A percentile compares a stretch with the other conserved stretches of the same genome.
These are phyloP conservation scores for Xylaria telfairii DNA, from an alignment of 495 filamentous ascomycete genomes.

Conservation along the genomic window DNA sequence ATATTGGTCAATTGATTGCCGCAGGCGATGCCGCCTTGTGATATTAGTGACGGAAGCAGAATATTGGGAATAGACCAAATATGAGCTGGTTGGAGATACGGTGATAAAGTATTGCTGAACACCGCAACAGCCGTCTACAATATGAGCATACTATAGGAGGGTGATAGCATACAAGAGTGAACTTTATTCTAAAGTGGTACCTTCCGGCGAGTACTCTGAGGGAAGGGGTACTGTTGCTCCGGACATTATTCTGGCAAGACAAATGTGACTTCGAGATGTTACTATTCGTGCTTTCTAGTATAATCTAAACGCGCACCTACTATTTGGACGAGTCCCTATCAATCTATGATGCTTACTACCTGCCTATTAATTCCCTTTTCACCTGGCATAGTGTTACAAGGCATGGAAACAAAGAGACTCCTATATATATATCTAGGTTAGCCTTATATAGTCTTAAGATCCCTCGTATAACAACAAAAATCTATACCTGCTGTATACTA, in stretches of 20 bases:
- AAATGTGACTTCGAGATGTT: background rate
- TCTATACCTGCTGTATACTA: too few species aligned
- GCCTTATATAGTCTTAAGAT: too few species aligned
- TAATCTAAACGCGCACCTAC: background rate
- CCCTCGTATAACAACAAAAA: too few species aligned
- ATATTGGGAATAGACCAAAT: background rate
- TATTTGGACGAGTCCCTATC: background rate
- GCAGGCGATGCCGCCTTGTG: background rate
- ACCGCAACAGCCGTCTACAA: background rate
- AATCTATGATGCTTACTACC: background rate
- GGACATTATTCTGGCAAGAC: background rate
- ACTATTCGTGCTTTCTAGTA: background rate
- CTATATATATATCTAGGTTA: too few species aligned
- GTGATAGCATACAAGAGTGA: background rate
- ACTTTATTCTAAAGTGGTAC: background rate
- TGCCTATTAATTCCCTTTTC: background rate
- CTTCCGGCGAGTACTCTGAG: background rate
- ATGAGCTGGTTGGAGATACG: background rate
- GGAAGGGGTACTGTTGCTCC: background rate
- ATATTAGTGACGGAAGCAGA: background rate
- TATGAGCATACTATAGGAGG: background rate
- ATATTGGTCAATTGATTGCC: background rate
- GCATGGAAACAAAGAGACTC: too few species aligned
- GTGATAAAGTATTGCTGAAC: background rate
- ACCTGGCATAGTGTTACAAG: too few species aligned